Conservation (phyloP, 2,329 filamentous ascomycete species). For the Chalara sp. region DNA sequence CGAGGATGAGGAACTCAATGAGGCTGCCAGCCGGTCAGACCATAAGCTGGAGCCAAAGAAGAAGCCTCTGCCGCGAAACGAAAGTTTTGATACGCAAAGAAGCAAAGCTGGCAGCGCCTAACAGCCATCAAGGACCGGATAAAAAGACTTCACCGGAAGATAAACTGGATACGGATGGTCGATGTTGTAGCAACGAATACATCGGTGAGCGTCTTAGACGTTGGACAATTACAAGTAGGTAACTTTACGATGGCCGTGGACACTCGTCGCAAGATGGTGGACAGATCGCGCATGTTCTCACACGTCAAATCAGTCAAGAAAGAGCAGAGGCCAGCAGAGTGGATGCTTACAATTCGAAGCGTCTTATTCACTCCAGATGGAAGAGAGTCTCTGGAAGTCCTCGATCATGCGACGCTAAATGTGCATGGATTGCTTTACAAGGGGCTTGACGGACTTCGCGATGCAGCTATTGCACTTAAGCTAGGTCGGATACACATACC, state of each 20-base stretch:
- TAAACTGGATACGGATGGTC: conserved; percentile 83
- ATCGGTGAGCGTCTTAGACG: conserved; percentile 67
- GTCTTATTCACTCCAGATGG: conserved; percentile 84
- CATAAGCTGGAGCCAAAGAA: conserved; percentile 13
- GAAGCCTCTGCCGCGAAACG: conserved; percentile 14
- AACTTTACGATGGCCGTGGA: conserved; percentile 82
- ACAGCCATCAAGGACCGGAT: conserved; percentile 76
- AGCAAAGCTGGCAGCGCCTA: conserved; percentile 74
- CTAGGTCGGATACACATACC: conserved; percentile 85
- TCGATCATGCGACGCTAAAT: conserved; percentile 84
- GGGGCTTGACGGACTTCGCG: conserved; percentile 77
- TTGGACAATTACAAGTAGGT: conserved; percentile 80
- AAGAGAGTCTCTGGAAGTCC: conserved; percentile 74
- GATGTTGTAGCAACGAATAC: conserved; percentile 83
- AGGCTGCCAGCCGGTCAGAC: conserved; percentile 19
- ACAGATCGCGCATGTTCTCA: conserved; percentile 82
- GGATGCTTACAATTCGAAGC: conserved; percentile 82
- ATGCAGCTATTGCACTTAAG: conserved; percentile 86
- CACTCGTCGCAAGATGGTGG: conserved; percentile 84
- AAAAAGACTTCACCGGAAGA: conserved; percentile 77
- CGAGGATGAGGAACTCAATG: conserved; percentile 19
- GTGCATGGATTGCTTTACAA: conserved; percentile 87
- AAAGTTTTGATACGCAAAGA: conserved; percentile 33
- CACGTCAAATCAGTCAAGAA: conserved; percentile 60
- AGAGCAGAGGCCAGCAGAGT: conserved; percentile 76